A percentile compares a stretch with the other conserved stretches of the same genome.
Conservation (phyloP, 2,329 filamentous ascomycete species). For the Colletotrichum sp. region DNA sequence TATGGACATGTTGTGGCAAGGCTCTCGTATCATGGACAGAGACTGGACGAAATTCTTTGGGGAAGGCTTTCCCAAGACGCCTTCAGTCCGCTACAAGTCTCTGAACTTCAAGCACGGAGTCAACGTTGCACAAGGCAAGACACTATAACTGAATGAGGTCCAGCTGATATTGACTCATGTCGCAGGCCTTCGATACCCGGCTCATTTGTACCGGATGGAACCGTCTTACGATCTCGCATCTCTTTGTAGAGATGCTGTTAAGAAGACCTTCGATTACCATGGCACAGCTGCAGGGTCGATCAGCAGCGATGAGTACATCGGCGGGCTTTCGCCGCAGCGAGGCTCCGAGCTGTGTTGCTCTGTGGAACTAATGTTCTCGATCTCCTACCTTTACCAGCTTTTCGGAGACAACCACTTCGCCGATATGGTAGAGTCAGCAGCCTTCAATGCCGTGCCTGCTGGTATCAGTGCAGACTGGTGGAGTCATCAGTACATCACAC, state of each 20-base stretch:
- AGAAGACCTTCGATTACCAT: constrained; percentile 41
- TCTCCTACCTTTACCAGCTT: constrained; percentile 37
- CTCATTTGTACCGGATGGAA: constrained; percentile 45
- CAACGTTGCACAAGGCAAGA: constrained; percentile 47
- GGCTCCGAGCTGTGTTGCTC: constrained; percentile 41
- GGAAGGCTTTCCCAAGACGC: neutral
- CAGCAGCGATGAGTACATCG: constrained; percentile 44
- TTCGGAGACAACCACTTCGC: constrained; percentile 44
- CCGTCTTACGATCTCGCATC: constrained; percentile 38
- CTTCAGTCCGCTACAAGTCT: constrained; percentile 32
- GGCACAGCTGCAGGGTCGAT: constrained; percentile 45
- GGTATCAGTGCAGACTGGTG: constrained; percentile 57
- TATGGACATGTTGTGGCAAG: constrained; percentile 42
- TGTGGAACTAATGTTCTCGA: constrained; percentile 37
- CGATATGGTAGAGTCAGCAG: constrained; percentile 54
- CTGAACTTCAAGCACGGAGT: constrained; percentile 45
- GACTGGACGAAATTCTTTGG: constrained; percentile 39
- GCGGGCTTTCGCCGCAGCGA: constrained; percentile 39
- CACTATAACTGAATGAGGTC: neutral
- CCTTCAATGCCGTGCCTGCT: constrained; percentile 61
- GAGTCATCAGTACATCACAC: constrained; percentile 59
- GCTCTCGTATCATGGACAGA: constrained; percentile 25
- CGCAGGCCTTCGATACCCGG: constrained; percentile 42
- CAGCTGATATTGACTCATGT: neutral
- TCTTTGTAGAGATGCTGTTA: constrained; percentile 41